Conservation (phyloP, 345 rosid species). For the Citrus medica region DNA sequence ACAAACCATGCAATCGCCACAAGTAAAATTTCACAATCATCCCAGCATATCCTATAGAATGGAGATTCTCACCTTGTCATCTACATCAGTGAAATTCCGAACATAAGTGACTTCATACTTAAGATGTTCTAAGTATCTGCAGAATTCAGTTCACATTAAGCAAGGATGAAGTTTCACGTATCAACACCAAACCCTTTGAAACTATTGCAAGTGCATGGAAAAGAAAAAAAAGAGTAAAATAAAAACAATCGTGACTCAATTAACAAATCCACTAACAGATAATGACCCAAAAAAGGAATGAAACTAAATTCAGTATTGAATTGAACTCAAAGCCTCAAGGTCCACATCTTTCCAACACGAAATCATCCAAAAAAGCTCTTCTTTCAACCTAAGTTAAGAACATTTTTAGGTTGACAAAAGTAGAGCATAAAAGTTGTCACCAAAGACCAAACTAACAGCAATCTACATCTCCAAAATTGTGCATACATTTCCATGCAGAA, state of each 20-base stretch:
- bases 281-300: not conserved
- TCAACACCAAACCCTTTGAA: not conserved
- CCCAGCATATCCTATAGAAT: not conserved
- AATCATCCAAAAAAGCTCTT: not conserved
- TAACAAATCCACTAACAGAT: not conserved
- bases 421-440: not conserved
- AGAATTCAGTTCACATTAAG: slow-evolving; percentile 18
- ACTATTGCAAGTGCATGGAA: not conserved
- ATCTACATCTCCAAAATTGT: not conserved
- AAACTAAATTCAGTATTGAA: not conserved
- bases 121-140: slow-evolving; percentile 66
- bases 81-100: slow-evolving; percentile 87
- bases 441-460: not conserved
- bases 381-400: not conserved
- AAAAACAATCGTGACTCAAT: not conserved
- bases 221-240: not conserved
- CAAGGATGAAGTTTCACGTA: not conserved
- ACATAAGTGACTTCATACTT: slow-evolving; percentile 75
- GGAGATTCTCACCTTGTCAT: slow-evolving; percentile 67
- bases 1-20: not conserved
- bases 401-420: not conserved
- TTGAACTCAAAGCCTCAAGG: not conserved
- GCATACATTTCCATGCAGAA: not conserved
- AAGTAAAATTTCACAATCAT: not conserved
- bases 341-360: not conserved